Evolutionary conservation across 352 stramenopile genomes (phyloP), one percentile per base, ranked within the genome.

Genomic region (Phytophthora palmivora): DNA sequence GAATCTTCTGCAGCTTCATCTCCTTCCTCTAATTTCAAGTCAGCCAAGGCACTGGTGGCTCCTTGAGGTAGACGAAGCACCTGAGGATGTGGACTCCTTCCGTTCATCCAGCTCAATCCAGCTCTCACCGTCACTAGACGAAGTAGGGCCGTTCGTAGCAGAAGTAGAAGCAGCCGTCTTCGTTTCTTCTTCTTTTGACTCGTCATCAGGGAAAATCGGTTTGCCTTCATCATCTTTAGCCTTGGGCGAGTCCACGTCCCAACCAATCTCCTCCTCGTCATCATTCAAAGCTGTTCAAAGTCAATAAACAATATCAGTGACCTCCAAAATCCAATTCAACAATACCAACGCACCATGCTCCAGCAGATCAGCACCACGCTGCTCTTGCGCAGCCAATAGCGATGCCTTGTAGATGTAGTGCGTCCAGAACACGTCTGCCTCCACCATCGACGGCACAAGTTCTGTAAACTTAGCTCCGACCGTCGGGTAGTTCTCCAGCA

Each of bases 381-480:
- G 69, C 52, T 92, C 80, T 49, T 92, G 82, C 3, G 82, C 82
- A 15, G 82, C 80, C 30, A 92, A 37, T 6, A 88, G 65, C 47
- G 79, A 88, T 16, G 80, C 79, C 58, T 92, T 92, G 73, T 89
- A 92, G 21, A 92, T 74, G 51, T 92, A 92, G 43, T 92, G 74
- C 0, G 66, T 55, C 82, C 82, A 92, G 36, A 92, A 92, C 38
- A 76, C 60, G 15, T 88, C 78, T 3, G 49, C 64, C 15, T 74
- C 68, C 16, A 92, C 63, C 7, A 73, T 51, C 1, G 67, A 81
- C 4, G 82, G 82, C 43, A 92, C 82, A 8, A 92, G 62, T 56
- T 88, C 82, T 4, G 58, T 44, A 9, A 87, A 74, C 42, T 92
- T 92, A 10, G 69, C 47, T 8, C 72, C 63, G 4, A 89, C 80